Percentiles rank a stretch among this genome's conserved stretches.
phyloP scores from a whole-genome alignment of 441 rosid species.

The Gossypium trilobum region DNA sequence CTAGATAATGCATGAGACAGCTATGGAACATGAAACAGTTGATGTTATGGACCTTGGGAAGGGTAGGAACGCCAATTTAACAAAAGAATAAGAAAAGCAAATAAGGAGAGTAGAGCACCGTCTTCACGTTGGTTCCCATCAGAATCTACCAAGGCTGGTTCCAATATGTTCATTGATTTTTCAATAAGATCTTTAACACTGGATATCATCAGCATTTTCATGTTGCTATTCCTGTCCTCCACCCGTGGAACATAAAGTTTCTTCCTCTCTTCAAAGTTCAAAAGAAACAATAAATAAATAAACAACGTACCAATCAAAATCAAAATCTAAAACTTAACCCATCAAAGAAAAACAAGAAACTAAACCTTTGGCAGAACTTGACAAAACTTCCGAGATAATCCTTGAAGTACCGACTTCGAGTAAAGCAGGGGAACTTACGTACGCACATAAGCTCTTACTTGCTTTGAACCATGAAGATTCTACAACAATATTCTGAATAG shows the following conservation, averaged over 20 bases:
- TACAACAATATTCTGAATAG: conserved; percentile 30
- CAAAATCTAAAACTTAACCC: background rate
- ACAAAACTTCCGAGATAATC: conserved; percentile 30
- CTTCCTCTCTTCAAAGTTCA: conserved; percentile 23
- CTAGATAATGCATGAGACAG: background rate
- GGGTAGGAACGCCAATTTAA: background rate
- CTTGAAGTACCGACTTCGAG: conserved; percentile 40
- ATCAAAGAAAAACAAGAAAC: background rate
- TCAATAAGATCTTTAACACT: conserved; percentile 24
- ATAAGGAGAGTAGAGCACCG: conserved; percentile 20
- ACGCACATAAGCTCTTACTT: conserved; percentile 36
- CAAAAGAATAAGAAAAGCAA: background rate
- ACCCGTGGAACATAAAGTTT: conserved; percentile 41
- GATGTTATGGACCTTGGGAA: background rate
- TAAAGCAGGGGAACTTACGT: conserved; percentile 33
- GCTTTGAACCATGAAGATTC: conserved; percentile 39
- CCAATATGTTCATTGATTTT: conserved; percentile 38
- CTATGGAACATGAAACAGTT: background rate
- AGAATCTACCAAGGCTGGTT: conserved; percentile 31
- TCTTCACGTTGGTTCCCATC: conserved; percentile 38
- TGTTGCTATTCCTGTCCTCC: conserved; percentile 41
- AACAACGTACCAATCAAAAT: conserved; percentile 1
- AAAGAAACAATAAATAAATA: background rate
- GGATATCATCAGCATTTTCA: conserved; percentile 43
- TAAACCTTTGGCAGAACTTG: conserved; percentile 20